These are phyloP conservation scores for Cryptococcus floricola DNA, from an alignment of 1,284 basidiomycete genomes.

Conservation along the genomic window DNA sequence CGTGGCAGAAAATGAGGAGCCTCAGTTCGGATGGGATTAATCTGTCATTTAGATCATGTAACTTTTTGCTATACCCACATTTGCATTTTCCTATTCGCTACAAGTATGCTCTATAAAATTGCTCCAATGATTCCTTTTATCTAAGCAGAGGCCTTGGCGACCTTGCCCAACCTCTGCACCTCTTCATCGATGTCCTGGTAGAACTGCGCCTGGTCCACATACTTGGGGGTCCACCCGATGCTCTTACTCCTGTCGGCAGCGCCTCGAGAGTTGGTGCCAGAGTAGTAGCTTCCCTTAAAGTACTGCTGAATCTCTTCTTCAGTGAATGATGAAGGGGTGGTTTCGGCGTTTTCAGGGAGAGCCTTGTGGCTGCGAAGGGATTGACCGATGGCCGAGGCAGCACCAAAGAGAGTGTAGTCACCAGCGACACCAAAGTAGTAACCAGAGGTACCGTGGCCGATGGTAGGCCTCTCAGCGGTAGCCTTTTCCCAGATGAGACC, in stretches of 20 bases:
- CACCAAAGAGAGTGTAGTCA: slow-evolving; percentile 40
- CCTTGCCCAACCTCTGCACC: slow-evolving; percentile 19
- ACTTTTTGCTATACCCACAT: not conserved
- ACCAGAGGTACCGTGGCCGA: slow-evolving; percentile 40
- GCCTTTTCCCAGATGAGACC: slow-evolving; percentile 29
- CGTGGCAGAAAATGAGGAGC: slow-evolving; percentile 32
- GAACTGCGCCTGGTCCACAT: slow-evolving; percentile 28
- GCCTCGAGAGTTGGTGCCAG: slow-evolving; percentile 58
- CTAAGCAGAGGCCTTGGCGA: slow-evolving; percentile 6
- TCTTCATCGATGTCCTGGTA: slow-evolving; percentile 21
- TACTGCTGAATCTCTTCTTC: slow-evolving; percentile 45
- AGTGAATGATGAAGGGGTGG: slow-evolving; percentile 35
- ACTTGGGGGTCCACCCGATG: slow-evolving; percentile 52
- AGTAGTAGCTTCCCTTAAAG: slow-evolving; percentile 43
- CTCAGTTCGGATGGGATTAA: not conserved
- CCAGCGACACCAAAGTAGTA: slow-evolving; percentile 47
- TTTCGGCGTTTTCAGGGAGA: slow-evolving; percentile 11
- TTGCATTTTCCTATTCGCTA: not conserved
- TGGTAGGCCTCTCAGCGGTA: slow-evolving; percentile 14
- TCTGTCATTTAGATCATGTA: too few species aligned
- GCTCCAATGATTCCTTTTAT: not conserved
- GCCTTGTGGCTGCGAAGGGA: slow-evolving; percentile 29
- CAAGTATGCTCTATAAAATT: not conserved
- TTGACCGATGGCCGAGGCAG: slow-evolving; percentile 36
- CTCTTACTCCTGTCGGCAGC: slow-evolving; percentile 54